Conservation (phyloP, 177 flowering plant genomes). For the Vitis hybrid region DNA sequence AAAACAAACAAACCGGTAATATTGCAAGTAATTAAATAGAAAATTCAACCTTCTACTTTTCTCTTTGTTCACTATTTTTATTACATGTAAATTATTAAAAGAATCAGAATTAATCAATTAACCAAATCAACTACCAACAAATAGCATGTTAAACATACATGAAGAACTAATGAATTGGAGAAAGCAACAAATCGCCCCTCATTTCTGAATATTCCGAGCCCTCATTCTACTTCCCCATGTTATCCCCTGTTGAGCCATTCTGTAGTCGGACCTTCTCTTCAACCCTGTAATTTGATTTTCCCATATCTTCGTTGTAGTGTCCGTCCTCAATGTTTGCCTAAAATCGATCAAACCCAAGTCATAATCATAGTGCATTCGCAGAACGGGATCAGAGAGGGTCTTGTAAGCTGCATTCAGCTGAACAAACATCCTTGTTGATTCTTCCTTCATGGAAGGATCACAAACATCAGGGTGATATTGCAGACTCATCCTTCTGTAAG, state of each 20-base stretch:
- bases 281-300: conserved; percentile 22
- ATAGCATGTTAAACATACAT: no score
- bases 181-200: no score
- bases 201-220: conserved; percentile 9
- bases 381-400: conserved; percentile 23
- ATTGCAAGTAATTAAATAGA: no score
- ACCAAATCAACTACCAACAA: no score
- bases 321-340: neutral
- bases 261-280: conserved; percentile 8
- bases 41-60: no score
- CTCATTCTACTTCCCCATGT: conserved; percentile 23
- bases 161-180: no score
- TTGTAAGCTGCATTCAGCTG: conserved; percentile 28
- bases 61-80: no score
- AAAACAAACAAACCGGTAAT: no score
- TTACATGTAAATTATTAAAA: no score
- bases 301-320: conserved; percentile 9
- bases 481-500: conserved; percentile 36
- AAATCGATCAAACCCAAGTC: conserved; percentile 13
- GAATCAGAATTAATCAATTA: no score
- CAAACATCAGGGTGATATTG: conserved; percentile 43
- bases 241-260: conserved; percentile 4
- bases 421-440: conserved; percentile 28
- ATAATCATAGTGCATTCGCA: conserved; percentile 14
- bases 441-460: conserved; percentile 24